Evolutionary conservation across 176 grass and related monocot species (phyloP).

Genomic region (Typha latifolia): DNA sequence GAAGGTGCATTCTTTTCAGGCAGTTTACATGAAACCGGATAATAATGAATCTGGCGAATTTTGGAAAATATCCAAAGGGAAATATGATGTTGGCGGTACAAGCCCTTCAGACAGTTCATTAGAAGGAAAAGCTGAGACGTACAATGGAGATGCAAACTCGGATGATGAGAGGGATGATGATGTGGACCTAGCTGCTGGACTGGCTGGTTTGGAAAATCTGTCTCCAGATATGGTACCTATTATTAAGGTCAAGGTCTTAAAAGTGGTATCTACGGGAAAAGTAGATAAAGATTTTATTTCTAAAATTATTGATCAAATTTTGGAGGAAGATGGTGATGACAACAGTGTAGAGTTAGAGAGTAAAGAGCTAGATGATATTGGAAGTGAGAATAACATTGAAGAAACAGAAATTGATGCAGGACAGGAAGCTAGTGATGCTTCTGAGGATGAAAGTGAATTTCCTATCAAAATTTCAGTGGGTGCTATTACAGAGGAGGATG

Average conservation of each 20-base stretch:
- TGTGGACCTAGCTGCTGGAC: constrained; percentile 38
- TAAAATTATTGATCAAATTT: constrained; percentile 86
- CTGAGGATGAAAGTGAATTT: constrained; percentile 45
- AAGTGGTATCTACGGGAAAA: constrained; percentile 64
- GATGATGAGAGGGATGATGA: constrained; percentile 50
- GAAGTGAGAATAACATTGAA: constrained; percentile 52
- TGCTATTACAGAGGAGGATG: constrained; percentile 33
- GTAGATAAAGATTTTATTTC: constrained; percentile 63
- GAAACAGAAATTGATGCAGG: constrained; percentile 39
- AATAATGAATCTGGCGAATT: constrained; percentile 36
- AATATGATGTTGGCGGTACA: constrained; percentile 40
- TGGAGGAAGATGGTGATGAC: constrained; percentile 53
- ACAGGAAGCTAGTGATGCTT: constrained; percentile 36
- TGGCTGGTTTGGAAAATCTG: constrained; percentile 44
- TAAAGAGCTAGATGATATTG: constrained; percentile 40
- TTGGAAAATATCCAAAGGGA: constrained; percentile 26
- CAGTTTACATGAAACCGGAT: constrained; percentile 70
- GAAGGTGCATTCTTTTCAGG: constrained; percentile 33
- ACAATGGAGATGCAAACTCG: constrained; percentile 30
- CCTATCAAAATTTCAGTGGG: constrained; percentile 38
- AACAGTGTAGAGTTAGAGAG: constrained; percentile 47
- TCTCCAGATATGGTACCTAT: constrained; percentile 44
- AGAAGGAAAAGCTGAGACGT: constrained; percentile 34
- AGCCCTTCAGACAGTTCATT: constrained; percentile 46
- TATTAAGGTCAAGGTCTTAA: constrained; percentile 65